phyloP scores from a whole-genome alignment of 352 stramenopile species.

The Phytophthora megakarya region DNA sequence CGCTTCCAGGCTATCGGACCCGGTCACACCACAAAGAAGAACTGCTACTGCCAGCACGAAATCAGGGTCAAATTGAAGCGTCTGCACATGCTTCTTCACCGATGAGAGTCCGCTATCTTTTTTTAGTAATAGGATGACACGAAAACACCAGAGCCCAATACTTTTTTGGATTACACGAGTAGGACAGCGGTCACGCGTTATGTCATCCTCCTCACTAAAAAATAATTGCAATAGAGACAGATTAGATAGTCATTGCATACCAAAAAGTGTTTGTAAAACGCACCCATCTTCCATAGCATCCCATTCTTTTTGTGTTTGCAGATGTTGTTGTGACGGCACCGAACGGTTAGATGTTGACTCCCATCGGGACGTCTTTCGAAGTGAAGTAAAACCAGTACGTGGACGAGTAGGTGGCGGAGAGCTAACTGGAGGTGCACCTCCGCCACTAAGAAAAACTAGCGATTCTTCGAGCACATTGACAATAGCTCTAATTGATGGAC shows the following conservation, averaged over 20 bases:
- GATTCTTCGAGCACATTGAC: slow-evolving; percentile 47
- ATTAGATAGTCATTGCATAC: not conserved
- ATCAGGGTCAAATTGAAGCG: slow-evolving; percentile 65
- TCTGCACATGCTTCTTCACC: slow-evolving; percentile 48
- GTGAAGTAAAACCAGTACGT: slow-evolving; percentile 28
- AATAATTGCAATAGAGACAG: slow-evolving; percentile 2
- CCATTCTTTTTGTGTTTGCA: slow-evolving; percentile 30
- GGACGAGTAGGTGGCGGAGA: slow-evolving; percentile 3
- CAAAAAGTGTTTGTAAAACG: slow-evolving; percentile 2
- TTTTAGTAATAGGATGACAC: slow-evolving; percentile 76
- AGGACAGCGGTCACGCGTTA: slow-evolving; percentile 31
- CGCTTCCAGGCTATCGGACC: slow-evolving; percentile 60
- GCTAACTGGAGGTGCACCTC: slow-evolving; percentile 1
- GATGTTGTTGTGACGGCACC: slow-evolving; percentile 13
- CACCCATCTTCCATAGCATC: slow-evolving; percentile 55
- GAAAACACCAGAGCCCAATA: slow-evolving; percentile 74
- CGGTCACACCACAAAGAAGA: slow-evolving; percentile 63
- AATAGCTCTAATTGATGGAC: slow-evolving; percentile 56
- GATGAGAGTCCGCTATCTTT: slow-evolving; percentile 72
- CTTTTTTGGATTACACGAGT: slow-evolving; percentile 38
- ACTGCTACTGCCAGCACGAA: slow-evolving; percentile 66
- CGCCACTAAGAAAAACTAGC: slow-evolving; percentile 26
- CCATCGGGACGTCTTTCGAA: slow-evolving; percentile 25
- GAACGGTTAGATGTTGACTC: slow-evolving; percentile 16
- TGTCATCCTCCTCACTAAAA: slow-evolving; percentile 34